phyloP scores from a whole-genome alignment of 2,329 filamentous ascomycete genomes.

The Alternaria arborescens region DNA sequence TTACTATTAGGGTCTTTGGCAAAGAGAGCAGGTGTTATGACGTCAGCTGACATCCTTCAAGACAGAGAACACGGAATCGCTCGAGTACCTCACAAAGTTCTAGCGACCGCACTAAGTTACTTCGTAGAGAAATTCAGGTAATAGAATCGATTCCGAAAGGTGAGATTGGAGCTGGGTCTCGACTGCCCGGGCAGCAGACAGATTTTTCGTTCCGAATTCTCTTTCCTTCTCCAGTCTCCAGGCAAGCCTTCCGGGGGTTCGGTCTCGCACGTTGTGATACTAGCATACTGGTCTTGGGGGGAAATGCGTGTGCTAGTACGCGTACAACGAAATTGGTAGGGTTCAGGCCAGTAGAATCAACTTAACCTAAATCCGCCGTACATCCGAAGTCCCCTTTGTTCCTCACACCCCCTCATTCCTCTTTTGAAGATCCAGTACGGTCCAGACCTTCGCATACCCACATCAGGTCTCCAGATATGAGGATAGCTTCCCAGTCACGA shows the following conservation, averaged over 20 bases:
- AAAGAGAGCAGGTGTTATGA: not conserved
- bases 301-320: not conserved
- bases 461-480: not conserved
- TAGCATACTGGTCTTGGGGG: not conserved
- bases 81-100: not conserved
- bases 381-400: not conserved
- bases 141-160: not conserved
- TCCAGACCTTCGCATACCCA: slow-evolving; percentile 7
- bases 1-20: not conserved
- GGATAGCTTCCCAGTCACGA: not conserved
- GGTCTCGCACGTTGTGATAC: not conserved
- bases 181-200: not conserved
- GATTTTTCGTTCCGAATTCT: not conserved
- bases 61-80: not conserved
- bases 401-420: not conserved
- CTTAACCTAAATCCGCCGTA: slow-evolving; percentile 1
- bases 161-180: not conserved
- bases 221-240: not conserved
- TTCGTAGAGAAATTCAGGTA: not conserved
- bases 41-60: not conserved
- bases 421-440: slow-evolving; percentile 1
- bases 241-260: not conserved
- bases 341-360: not conserved
- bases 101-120: not conserved
- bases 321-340: not conserved